These are phyloP conservation scores for Amphicarpaea edgeworthii DNA, from an alignment of 306 rosid genomes.

Conservation along the genomic window DNA sequence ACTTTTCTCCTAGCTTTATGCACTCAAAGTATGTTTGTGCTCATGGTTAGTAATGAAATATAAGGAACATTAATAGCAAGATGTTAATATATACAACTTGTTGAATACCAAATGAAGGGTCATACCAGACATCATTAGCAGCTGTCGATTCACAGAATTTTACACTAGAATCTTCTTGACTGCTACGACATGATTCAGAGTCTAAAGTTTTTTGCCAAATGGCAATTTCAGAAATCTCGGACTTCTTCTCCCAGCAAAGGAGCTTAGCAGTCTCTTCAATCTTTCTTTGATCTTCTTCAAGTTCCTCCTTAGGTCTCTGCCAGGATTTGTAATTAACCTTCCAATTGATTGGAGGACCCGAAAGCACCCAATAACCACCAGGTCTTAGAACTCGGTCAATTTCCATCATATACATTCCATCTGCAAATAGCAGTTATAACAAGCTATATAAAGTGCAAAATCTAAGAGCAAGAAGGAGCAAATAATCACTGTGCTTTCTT, in stretches of 20 bases:
- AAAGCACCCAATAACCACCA: conserved; percentile 98
- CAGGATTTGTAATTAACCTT: conserved; percentile 77
- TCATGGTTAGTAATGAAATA: conserved; percentile 23
- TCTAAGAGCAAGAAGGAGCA: conserved; percentile 32
- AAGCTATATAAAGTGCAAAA: conserved; percentile 23
- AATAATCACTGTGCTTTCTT: not conserved
- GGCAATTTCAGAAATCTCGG: conserved; percentile 82
- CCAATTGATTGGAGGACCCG: conserved; percentile 98
- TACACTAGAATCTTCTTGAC: conserved; percentile 68
- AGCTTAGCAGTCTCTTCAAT: conserved; percentile 84
- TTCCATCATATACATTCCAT: conserved; percentile 88
- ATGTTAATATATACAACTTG: conserved; percentile 13
- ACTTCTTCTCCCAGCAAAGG: conserved; percentile 98
- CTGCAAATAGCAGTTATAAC: conserved; percentile 54
- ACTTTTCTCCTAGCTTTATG: conserved; percentile 2
- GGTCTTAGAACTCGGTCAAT: conserved; percentile 98
- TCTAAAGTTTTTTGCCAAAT: conserved; percentile 85
- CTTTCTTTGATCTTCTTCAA: conserved; percentile 80
- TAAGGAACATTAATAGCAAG: conserved; percentile 21
- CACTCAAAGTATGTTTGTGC: not conserved
- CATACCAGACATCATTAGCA: conserved; percentile 82
- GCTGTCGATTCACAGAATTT: conserved; percentile 67
- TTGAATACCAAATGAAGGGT: conserved; percentile 1
- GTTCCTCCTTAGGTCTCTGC: conserved; percentile 91
- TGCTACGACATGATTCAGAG: conserved; percentile 70